Evolutionary conservation across 352 stramenopile genomes (phyloP), one percentile per base, ranked within the genome.

Genomic region (Phytophthora tentaculata): DNA sequence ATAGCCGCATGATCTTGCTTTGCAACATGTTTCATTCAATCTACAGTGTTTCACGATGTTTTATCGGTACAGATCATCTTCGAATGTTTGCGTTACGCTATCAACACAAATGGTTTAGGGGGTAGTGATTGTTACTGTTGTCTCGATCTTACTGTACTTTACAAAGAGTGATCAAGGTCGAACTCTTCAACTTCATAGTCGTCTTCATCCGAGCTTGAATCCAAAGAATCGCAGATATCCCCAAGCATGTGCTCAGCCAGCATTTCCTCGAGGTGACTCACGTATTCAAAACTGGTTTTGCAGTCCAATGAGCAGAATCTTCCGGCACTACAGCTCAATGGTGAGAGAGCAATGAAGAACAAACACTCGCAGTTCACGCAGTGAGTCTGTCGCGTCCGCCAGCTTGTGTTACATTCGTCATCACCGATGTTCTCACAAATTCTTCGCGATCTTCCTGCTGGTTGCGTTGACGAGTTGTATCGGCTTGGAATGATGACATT

Each of bases 281-380:
- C 55, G 59, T 74, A 86, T 44, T 71, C 57, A 20, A 72, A 72
- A 59, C 65, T 81, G 52, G 61, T 76, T 59, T 76, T 76, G 62
- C 77, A 86, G 66, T 86, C 77, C 12, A 86, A 56, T 24, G 74
- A 83, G 45, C 77, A 86, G 48, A 80, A 80, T 17, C 54, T 50
- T 2, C 32, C 58, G 1, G 39, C 48, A 32, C 16, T 37, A 20
- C 44, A 49, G 26, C 35, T 58, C 19, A 69, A 17, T 5, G 47
- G 39, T 14, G 69, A 77, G 39, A 77, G 22, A n/a, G 51, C 49
- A 37, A 35, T 64, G 47, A 68, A 71, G 55, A 77, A 77, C 7
- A 77, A 14, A n/a, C 61, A 28, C 14, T 60, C 58, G 28, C 69
- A 77, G 22, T 77, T 77, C 1, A 58, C 19, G 41, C 69, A 77